Conservation (phyloP, 306 rosid genomes). For the Styphnolobium japonicum region DNA sequence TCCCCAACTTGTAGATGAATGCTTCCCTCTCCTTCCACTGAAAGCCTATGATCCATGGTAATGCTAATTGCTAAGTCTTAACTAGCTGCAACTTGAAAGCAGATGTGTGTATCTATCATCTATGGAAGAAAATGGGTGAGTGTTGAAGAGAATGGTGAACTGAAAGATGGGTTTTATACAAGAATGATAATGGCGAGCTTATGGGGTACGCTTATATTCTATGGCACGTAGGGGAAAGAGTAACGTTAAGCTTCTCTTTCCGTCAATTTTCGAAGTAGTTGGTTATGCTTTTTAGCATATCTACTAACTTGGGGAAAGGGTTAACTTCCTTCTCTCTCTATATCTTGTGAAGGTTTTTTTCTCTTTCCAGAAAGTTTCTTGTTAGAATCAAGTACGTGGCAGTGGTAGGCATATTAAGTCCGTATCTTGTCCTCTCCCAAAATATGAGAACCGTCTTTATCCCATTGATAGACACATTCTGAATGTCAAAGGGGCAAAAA, state of each 20-base stretch:
- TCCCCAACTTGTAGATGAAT: constrained; percentile 40
- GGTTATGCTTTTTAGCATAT: constrained; percentile 16
- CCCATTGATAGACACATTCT: background rate
- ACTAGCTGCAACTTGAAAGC: background rate
- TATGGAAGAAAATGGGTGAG: background rate
- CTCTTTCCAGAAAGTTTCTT: background rate
- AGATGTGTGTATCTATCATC: background rate
- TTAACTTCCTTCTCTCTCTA: background rate
- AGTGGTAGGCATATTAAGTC: background rate
- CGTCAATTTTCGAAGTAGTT: constrained; percentile 27
- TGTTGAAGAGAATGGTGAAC: background rate
- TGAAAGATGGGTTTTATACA: constrained; percentile 20
- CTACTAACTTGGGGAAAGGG: constrained; percentile 8
- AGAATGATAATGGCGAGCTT: constrained; percentile 29
- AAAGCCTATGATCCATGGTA: constrained; percentile 39
- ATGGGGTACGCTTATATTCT: constrained; percentile 38
- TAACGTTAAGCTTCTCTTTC: constrained; percentile 37
- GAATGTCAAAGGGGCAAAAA: background rate
- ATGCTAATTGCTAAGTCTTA: background rate
- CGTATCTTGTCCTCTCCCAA: background rate
- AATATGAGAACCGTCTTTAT: background rate
- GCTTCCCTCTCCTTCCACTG: constrained; percentile 42
- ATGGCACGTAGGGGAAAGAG: constrained; percentile 40
- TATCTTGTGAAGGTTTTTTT: background rate
- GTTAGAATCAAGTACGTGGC: background rate